These are phyloP conservation scores for Daldinia caldariorum DNA, from an alignment of 495 filamentous ascomycete genomes.

Conservation along the genomic window DNA sequence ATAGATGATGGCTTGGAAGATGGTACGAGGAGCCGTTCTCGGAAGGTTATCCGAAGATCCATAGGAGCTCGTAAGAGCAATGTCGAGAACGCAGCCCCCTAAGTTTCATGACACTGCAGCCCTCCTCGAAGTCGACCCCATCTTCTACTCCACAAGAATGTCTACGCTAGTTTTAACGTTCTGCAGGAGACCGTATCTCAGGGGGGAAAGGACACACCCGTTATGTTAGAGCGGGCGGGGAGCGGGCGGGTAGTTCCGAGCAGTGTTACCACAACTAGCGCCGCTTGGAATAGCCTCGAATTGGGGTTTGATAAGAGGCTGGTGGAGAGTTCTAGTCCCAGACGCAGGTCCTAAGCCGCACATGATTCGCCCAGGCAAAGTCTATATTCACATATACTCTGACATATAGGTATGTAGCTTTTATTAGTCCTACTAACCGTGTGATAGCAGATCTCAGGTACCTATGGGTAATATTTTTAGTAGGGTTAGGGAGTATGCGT, in stretches of 20 bases:
- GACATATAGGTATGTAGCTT: background rate
- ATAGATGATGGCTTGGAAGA: background rate
- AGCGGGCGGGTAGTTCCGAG: constrained; percentile 12
- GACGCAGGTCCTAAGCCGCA: background rate
- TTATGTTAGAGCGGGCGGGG: constrained; percentile 19
- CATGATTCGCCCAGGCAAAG: background rate
- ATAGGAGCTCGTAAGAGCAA: background rate
- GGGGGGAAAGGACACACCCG: constrained; percentile 20
- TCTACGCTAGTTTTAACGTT: constrained; percentile 13
- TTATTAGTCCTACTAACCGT: constrained; percentile 1
- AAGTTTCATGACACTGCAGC: constrained; percentile 30
- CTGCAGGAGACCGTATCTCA: constrained; percentile 10
- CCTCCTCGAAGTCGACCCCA: constrained; percentile 26
- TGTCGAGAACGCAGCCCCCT: constrained; percentile 26
- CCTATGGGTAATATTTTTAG: constrained; percentile 4
- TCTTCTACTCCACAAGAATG: constrained; percentile 23
- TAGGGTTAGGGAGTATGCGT: background rate
- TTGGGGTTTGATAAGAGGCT: background rate
- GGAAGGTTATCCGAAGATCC: constrained; percentile 16
- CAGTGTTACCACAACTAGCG: constrained; percentile 9
- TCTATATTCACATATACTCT: constrained; percentile 19
- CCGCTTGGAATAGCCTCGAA: constrained; percentile 9
- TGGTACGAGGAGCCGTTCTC: constrained; percentile 17
- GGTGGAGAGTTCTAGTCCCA: background rate
- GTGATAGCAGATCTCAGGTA: background rate